Evolutionary conservation across 1,139 yeast species (phyloP).

Genomic region (Taphrina populina): DNA sequence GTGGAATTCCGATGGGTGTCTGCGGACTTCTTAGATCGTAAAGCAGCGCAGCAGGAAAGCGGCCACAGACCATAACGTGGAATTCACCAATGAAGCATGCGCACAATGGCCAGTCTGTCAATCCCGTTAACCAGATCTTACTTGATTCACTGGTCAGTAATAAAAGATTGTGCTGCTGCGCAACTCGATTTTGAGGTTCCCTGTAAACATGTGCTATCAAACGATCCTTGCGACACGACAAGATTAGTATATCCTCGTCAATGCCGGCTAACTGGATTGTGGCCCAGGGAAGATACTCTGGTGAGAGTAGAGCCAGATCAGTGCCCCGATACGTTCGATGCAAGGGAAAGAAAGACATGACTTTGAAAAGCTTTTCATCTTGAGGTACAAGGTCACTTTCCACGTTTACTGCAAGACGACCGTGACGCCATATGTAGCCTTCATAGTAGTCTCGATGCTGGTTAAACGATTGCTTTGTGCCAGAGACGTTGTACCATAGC

Average conservation of each 20-base stretch:
- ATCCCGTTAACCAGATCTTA: not conserved
- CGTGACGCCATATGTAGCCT: constrained; percentile 10
- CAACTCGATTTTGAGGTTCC: not conserved
- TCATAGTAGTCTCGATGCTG: not conserved
- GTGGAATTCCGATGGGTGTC: not conserved
- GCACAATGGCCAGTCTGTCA: constrained; percentile 23
- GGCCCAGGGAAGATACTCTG: constrained; percentile 4
- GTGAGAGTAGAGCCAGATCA: not conserved
- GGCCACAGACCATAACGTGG: constrained; percentile 1
- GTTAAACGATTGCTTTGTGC: not conserved
- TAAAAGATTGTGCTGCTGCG: not conserved
- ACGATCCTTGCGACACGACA: not conserved
- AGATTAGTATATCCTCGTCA: constrained; percentile 1
- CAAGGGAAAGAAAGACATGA: constrained; percentile 10
- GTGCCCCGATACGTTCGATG: not conserved
- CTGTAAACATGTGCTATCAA: constrained; percentile 5
- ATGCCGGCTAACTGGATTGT: not conserved
- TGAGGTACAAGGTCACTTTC: not conserved
- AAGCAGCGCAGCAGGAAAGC: constrained; percentile 11
- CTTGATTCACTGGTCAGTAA: not conserved
- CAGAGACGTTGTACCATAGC: constrained; percentile 3
- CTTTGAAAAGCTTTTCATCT: not conserved
- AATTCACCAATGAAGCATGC: constrained; percentile 3
- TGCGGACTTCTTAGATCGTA: not conserved
- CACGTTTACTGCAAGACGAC: constrained; percentile 8